Conservation (phyloP, 495 filamentous ascomycete genomes). For the Neurospora sp. region DNA sequence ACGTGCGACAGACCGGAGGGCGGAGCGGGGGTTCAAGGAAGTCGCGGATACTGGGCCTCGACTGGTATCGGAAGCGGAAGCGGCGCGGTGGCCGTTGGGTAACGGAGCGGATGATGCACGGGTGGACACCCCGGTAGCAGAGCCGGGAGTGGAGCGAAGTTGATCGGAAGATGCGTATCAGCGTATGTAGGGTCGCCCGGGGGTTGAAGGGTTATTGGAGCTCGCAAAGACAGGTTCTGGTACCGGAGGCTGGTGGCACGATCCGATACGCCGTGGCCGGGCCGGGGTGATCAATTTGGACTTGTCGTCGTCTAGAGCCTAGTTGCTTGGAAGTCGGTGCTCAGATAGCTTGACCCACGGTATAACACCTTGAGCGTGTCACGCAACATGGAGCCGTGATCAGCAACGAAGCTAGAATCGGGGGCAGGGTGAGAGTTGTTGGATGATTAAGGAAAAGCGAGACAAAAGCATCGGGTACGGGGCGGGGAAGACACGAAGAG, state of each 20-base stretch:
- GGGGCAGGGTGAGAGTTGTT: neutral
- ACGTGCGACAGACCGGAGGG: slow-evolving; percentile 16
- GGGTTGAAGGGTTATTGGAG: slow-evolving; percentile 3
- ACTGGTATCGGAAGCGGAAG: slow-evolving; percentile 20
- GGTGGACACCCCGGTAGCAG: slow-evolving; percentile 20
- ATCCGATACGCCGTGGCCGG: slow-evolving; percentile 19
- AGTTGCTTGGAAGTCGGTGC: neutral
- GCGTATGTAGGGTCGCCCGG: slow-evolving; percentile 1
- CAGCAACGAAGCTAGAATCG: neutral
- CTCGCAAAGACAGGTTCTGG: neutral
- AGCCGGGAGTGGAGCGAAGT: slow-evolving; percentile 16
- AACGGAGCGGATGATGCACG: slow-evolving; percentile 28
- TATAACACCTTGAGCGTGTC: neutral
- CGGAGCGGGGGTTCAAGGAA: slow-evolving; percentile 5
- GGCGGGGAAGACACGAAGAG: neutral
- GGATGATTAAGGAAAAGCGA: neutral
- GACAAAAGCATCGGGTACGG: neutral
- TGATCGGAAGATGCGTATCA: slow-evolving; percentile 21
- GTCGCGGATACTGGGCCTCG: slow-evolving; percentile 1
- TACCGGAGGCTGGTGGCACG: slow-evolving; percentile 20
- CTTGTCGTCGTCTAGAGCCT: neutral
- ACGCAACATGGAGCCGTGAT: neutral
- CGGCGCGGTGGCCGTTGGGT: slow-evolving; percentile 13
- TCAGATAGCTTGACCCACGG: neutral
- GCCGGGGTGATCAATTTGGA: neutral